Evolutionary conservation across 148 eudicot genomes (phyloP).

Genomic region (Rhododendron molle): DNA sequence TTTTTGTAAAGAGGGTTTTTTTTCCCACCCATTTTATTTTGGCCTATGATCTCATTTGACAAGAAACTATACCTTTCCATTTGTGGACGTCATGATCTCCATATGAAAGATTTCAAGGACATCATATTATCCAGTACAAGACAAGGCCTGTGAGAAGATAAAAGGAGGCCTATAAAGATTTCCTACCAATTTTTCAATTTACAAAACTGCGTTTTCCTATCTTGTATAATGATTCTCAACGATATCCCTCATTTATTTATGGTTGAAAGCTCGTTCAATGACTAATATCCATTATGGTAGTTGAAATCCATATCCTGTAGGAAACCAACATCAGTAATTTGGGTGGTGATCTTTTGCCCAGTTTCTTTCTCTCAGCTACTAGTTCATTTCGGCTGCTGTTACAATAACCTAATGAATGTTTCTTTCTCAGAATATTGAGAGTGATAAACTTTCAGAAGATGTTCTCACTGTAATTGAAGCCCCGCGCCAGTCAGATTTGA

Average conservation of each 20-base stretch:
- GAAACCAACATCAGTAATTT: neutral
- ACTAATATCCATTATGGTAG: neutral
- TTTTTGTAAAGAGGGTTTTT: neutral
- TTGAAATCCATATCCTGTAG: neutral
- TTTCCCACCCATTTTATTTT: neutral
- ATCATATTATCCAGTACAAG: neutral
- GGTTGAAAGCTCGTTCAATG: neutral
- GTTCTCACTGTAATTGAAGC: conserved; percentile 87
- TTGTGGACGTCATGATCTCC: neutral
- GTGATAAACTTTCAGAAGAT: conserved; percentile 33
- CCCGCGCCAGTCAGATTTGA: conserved; percentile 90
- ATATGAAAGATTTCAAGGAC: neutral
- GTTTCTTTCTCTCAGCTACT: neutral
- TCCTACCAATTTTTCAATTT: neutral
- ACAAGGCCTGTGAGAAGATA: neutral
- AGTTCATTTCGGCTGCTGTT: neutral
- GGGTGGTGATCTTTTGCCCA: neutral
- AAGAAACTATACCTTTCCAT: neutral
- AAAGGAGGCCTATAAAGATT: neutral
- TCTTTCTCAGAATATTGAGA: conserved; percentile 38
- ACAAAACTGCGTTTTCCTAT: neutral
- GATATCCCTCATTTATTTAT: neutral
- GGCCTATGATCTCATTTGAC: neutral
- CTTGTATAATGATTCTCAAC: neutral
- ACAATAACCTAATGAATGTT: neutral